Base-by-base conservation (phyloP, 345 rosid genomes). In the Ceriops zippeliana region DNA sequence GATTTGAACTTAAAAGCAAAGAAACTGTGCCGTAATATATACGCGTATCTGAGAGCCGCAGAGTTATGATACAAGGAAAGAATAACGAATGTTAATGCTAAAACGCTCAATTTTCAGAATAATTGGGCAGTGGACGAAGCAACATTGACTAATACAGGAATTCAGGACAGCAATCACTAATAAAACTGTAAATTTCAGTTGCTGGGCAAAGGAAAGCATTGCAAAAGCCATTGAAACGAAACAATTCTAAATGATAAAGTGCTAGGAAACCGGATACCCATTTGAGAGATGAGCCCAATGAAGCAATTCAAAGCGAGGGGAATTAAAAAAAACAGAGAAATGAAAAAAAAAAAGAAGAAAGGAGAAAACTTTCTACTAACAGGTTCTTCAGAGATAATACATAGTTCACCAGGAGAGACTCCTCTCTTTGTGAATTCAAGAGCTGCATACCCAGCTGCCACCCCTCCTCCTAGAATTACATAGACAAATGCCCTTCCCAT, bases 401-500 rank as follows among this genome's bases (percentile, higher is more conserved):
- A 95, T 71, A 91, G 97, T 75, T 95, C 90, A 66, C 96, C 97
- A 58, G 82, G 87, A 60, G 93, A 59, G 70, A 95, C 84, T 24
- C 96, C 93, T 82, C 77, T 75, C 70, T 78, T 82, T n/a, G 91
- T 78, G 85, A 91, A 88, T 81, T 95, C 97, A 71, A 95, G 90
- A 72, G 96, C 96, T 46, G 99, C 96, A 78, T 91, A 95, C 6
- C 99, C 99, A 78, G 96, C 96, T 38, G 96, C 88, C 7, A 95
- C 99, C 26, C 97, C 99, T 62, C 99, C 99, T 42, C 99, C 99
- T 2, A 95, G 78, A 66, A 91, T 91, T 66, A 95, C 99, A 79
- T 90, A 95, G 38, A 88, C 92, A 73, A 90, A 95, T 35, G 93
- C 99, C 83, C 99, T 91, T 71, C 97, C 99, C 97, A 93, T 93